phyloP scores from a whole-genome alignment of 768 basidiomycete genomes.

The Mycena capillaripes region DNA sequence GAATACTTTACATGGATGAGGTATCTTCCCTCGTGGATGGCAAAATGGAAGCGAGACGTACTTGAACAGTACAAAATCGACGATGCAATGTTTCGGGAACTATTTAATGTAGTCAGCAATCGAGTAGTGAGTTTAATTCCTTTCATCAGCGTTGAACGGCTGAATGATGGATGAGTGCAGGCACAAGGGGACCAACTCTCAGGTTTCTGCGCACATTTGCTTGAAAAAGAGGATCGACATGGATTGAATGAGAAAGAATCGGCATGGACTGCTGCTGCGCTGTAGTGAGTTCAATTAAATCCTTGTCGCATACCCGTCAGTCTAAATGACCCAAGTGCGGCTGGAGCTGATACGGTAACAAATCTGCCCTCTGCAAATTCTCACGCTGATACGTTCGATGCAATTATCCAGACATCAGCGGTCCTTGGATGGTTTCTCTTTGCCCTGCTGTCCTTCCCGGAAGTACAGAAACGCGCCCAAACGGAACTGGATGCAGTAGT shows the following conservation, averaged over 20 bases:
- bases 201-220: conserved; percentile 25
- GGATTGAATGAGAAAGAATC: conserved; percentile 29
- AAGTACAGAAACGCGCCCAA: not conserved
- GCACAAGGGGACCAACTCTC: conserved; percentile 22
- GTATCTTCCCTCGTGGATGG: conserved; percentile 45
- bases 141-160: not conserved
- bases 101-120: conserved; percentile 18
- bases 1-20: conserved; percentile 52
- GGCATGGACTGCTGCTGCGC: conserved; percentile 33
- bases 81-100: conserved; percentile 34
- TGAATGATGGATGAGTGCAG: not conserved
- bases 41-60: conserved; percentile 3
- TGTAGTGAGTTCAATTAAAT: conserved; percentile 20
- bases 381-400: not conserved
- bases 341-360: conserved; percentile 41
- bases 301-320: not conserved
- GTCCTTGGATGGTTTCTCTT: conserved; percentile 12
- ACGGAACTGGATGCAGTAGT: conserved; percentile 1
- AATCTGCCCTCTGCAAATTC: not conserved
- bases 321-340: conserved; percentile 20
- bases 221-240: conserved; percentile 24
- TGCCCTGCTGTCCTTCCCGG: not conserved
- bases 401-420: not conserved
- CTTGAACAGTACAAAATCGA: conserved; percentile 33
- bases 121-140: not conserved